Base-by-base conservation (phyloP, 257 asterid genomes). In the Solanum ossicruentum region DNA sequence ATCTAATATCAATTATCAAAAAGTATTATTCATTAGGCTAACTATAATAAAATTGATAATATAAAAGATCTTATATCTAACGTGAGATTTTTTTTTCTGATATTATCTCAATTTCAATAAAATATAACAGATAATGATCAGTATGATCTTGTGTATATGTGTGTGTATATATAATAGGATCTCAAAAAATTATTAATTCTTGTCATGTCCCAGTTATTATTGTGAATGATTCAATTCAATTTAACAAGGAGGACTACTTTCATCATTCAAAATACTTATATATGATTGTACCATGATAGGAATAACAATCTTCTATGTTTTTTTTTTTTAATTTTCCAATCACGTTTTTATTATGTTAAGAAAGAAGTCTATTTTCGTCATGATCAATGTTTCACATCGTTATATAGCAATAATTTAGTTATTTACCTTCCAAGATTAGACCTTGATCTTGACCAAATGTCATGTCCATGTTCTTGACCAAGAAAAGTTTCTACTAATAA, bases 1-100 rank as follows among this genome's bases (percentile, higher is more conserved):
- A 61, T 36, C 85, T 67, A 89, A 89, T 73, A 65, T 60, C 3
- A 57, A 80, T 77, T 81, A 86, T 83, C 43, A 84, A 83, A 39
- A 23, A 70, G 60, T 67, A 81, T 10, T 81, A 43, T 3, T 61
- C 65, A 20, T 57, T 5, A 20, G 12, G 1, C 65, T 18, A 12
- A 54, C 13, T 13, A 54, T 57, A 57, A 2, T 66, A 65, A 32
- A 32, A 32, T 65, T 65, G 45, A 66, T 28, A 66, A 66, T 65
- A 15, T 13, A 28, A 41, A 13, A 65, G 72, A 26, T 73, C 12
- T 10, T 70, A 39, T 70, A 70, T 39, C 41, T 41, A 18, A 10
- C 2, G 26, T 5, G 4, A 1, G 9, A 69, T 16, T 39, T 18
- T 17, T 69, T 11, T 32, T 7, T 16, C 32, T 7, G 8, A 10